phyloP scores from a whole-genome alignment of 108 stramenopile species.

The Mediolabrus comicus region DNA sequence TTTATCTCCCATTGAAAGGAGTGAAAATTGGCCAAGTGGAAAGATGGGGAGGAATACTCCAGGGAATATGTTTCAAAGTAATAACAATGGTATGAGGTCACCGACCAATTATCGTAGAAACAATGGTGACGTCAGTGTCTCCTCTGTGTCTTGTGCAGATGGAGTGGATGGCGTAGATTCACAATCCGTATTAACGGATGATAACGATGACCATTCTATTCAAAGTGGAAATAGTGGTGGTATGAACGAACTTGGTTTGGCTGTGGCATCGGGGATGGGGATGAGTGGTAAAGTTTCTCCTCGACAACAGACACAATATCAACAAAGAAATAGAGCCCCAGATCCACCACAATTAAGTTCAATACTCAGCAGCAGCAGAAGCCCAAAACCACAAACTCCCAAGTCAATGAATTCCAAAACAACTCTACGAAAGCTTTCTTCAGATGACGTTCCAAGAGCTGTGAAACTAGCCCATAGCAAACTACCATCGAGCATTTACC shows the following conservation, averaged over 20 bases:
- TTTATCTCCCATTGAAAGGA: neutral
- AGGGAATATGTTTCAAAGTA: neutral
- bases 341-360: neutral
- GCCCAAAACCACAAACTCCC: neutral
- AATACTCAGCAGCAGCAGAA: neutral
- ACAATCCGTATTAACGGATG: neutral
- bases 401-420: neutral
- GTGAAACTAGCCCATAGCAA: constrained; percentile 33
- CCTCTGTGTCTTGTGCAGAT: neutral
- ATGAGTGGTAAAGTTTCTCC: constrained; percentile 14
- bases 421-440: neutral
- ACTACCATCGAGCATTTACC: constrained; percentile 36
- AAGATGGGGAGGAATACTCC: neutral
- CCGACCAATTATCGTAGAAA: neutral
- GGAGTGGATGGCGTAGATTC: neutral
- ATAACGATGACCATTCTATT: constrained; percentile 6
- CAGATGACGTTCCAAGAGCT: constrained; percentile 2
- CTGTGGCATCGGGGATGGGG: constrained; percentile 26
- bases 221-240: constrained; percentile 8
- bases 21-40: neutral
- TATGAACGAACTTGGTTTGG: constrained; percentile 3
- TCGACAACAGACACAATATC: neutral
- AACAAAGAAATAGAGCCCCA: neutral
- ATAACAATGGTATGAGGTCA: neutral
- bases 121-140: neutral